These are phyloP conservation scores for Papiliotrema terrestris DNA, from an alignment of 1,284 basidiomycete species.

Conservation along the genomic window DNA sequence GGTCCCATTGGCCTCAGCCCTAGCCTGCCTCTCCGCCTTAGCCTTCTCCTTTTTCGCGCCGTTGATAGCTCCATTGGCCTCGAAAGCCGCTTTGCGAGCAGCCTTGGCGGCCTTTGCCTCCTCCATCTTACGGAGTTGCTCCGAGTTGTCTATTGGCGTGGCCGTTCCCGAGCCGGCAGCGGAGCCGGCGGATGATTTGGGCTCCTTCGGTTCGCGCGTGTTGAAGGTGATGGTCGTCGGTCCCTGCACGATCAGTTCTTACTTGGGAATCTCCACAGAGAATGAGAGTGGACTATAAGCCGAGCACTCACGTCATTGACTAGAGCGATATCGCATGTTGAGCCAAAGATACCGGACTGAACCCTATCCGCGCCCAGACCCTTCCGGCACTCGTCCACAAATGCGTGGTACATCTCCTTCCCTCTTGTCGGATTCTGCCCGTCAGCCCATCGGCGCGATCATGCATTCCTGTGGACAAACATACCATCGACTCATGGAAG, in stretches of 20 bases:
- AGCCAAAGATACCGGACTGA: slow-evolving; percentile 84
- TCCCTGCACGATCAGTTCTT: slow-evolving; percentile 12
- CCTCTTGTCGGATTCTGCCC: slow-evolving; percentile 43
- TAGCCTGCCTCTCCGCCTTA: slow-evolving; percentile 6
- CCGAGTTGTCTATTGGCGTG: slow-evolving; percentile 1
- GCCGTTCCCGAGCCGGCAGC: not conserved
- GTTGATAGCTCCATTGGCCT: slow-evolving; percentile 1
- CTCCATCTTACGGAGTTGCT: not conserved
- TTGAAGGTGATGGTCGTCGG: slow-evolving; percentile 29
- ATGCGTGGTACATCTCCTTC: slow-evolving; percentile 65
- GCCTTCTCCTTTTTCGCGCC: not conserved
- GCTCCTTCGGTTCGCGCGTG: not conserved
- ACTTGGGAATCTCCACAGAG: too few relatives aligned
- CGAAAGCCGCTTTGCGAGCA: not conserved
- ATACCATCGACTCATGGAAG: slow-evolving; percentile 84
- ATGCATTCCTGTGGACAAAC: slow-evolving; percentile 13
- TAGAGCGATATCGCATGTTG: slow-evolving; percentile 85
- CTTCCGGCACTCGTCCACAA: slow-evolving; percentile 63
- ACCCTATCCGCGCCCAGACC: slow-evolving; percentile 70
- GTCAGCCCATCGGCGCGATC: not conserved
- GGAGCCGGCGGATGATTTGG: not conserved
- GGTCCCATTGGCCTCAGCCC: slow-evolving; percentile 3
- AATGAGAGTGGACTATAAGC: not conserved
- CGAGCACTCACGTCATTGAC: slow-evolving; percentile 67
- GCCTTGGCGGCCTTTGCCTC: slow-evolving; percentile 2